Conservation (phyloP, 2,329 filamentous ascomycete species). For the Colletotrichum navitas region DNA sequence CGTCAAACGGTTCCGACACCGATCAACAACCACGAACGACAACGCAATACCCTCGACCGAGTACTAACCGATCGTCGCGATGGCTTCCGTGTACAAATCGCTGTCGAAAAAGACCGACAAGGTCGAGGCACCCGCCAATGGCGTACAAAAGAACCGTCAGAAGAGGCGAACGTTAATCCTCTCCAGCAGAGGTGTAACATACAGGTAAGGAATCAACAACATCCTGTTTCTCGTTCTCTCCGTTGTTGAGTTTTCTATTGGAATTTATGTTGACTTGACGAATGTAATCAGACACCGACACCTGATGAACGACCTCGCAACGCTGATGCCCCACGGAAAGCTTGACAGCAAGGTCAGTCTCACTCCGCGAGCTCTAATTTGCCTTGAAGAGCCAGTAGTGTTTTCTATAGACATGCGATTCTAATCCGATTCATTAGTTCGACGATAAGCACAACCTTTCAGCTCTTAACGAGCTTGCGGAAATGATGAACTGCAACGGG, state of each 20-base stretch:
- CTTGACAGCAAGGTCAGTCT: conserved; percentile 15
- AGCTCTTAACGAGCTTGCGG: conserved; percentile 79
- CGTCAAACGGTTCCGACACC: not conserved
- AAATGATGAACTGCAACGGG: conserved; percentile 84
- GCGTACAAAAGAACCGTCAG: conserved; percentile 64
- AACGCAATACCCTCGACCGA: not conserved
- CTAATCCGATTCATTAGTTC: conserved; percentile 65
- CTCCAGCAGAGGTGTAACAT: conserved; percentile 92
- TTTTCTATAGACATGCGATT: not conserved
- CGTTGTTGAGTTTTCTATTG: not conserved
- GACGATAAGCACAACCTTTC: conserved; percentile 93
- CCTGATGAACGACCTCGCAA: conserved; percentile 87
- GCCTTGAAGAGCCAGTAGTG: not conserved
- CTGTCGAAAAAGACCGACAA: conserved; percentile 72
- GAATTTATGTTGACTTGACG: conserved; percentile 22
- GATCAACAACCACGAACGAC: not conserved
- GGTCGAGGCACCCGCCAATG: conserved; percentile 62
- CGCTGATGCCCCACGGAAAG: conserved; percentile 86
- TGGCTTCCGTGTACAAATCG: conserved; percentile 83
- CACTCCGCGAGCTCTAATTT: no score
- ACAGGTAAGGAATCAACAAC: conserved; percentile 66
- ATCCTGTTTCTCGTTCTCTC: not conserved
- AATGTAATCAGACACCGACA: conserved; percentile 80
- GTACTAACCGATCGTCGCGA: conserved; percentile 51
- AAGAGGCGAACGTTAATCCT: conserved; percentile 88